Percentiles rank a stretch among this genome's conserved stretches.
These are phyloP conservation scores for Colletotrichum magnum DNA, from an alignment of 2,329 filamentous ascomycete genomes.

Conservation along the genomic window DNA sequence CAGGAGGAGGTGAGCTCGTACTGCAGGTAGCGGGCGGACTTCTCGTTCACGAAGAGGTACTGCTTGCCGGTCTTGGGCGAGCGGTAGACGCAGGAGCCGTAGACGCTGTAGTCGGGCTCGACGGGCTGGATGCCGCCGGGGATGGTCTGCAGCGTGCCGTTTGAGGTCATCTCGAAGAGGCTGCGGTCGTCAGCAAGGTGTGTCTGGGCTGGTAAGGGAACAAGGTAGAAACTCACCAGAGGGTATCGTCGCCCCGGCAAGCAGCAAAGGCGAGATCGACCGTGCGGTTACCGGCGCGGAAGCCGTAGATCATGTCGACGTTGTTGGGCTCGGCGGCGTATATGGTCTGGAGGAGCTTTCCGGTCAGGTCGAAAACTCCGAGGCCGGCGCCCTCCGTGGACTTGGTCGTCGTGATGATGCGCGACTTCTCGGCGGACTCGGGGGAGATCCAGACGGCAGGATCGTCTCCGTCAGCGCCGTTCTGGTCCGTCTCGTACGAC, in stretches of 20 bases:
- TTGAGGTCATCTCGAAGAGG: slow-evolving; percentile 63
- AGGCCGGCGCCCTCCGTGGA: slow-evolving; percentile 63
- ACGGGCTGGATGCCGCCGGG: slow-evolving; percentile 62
- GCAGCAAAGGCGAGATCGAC: slow-evolving; percentile 66
- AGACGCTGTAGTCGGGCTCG: slow-evolving; percentile 61
- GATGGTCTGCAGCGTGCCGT: slow-evolving; percentile 59
- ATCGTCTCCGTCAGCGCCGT: slow-evolving; percentile 61
- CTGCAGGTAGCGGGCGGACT: slow-evolving; percentile 67
- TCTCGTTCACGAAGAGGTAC: slow-evolving; percentile 69
- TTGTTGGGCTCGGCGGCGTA: slow-evolving; percentile 65
- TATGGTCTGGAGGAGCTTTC: slow-evolving; percentile 62
- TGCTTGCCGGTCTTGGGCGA: slow-evolving; percentile 62
- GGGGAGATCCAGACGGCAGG: slow-evolving; percentile 65
- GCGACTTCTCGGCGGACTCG: slow-evolving; percentile 55
- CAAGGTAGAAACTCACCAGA: slow-evolving; percentile 63
- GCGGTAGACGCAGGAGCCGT: slow-evolving; percentile 67
- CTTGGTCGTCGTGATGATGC: slow-evolving; percentile 67
- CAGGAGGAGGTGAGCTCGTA: slow-evolving; percentile 61
- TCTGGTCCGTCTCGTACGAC: slow-evolving; percentile 58
- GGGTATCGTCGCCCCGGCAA: slow-evolving; percentile 64
- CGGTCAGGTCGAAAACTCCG: slow-evolving; percentile 63
- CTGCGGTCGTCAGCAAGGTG: slow-evolving; percentile 45
- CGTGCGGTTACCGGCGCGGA: slow-evolving; percentile 57
- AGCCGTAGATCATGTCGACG: slow-evolving; percentile 67
- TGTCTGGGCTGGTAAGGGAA: rapidly evolving